Evolutionary conservation across 805 yeast species (phyloP).

Genomic region (Yamadazyma paraphyllophila): DNA sequence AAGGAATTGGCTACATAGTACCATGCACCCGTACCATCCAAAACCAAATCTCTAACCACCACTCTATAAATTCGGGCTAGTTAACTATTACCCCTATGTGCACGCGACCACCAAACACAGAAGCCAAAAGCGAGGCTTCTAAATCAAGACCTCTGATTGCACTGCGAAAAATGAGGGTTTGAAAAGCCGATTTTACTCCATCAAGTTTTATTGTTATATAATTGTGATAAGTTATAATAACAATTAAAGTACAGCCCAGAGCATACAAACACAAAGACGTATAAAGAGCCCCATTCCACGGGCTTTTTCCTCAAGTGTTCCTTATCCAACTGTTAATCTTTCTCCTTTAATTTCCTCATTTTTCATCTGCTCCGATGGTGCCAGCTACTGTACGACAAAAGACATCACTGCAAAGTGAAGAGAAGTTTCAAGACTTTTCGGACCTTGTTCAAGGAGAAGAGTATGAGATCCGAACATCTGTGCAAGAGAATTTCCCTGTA

Average conservation of each 20-base stretch:
- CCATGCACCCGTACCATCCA: too few species aligned
- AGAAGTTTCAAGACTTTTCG: slow-evolving; percentile 25
- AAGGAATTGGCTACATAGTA: too few species aligned
- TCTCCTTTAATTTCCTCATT: neutral
- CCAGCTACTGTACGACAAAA: slow-evolving; percentile 6
- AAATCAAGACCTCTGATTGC: neutral
- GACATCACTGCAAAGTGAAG: neutral
- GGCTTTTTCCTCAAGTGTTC: neutral
- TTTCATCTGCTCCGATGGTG: slow-evolving; percentile 3
- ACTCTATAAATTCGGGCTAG: too few species aligned
- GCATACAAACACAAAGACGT: neutral
- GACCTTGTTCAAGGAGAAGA: slow-evolving; percentile 40
- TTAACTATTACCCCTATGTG: neutral
- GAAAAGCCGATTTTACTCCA: slow-evolving; percentile 2
- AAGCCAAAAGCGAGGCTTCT: slow-evolving; percentile 3
- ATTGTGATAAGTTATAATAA: neutral
- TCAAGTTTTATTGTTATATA: neutral
- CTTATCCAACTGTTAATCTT: neutral
- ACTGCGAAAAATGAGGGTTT: slow-evolving; percentile 1
- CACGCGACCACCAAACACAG: slow-evolving; percentile 1
- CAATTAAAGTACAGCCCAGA: neutral
- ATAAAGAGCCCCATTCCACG: neutral
- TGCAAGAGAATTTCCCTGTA: slow-evolving; percentile 20
- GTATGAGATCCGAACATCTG: slow-evolving; percentile 28
- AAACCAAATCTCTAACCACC: too few species aligned